Base-by-base conservation (phyloP, 2,329 filamentous ascomycete genomes). In the Aureobasidium namibiae region DNA sequence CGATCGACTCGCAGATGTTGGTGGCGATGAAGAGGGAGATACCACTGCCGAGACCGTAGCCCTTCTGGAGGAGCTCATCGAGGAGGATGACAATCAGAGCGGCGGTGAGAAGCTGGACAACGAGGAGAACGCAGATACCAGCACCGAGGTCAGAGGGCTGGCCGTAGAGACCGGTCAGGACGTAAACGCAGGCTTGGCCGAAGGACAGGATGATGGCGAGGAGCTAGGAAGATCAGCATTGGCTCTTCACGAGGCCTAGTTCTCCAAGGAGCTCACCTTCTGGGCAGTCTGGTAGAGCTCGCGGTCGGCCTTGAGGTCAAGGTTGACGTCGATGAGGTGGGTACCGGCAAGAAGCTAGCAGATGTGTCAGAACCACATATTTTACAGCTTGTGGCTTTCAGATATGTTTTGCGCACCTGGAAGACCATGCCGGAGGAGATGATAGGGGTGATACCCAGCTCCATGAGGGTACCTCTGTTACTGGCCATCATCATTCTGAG, bases 361-460 rank as follows among this genome's bases (percentile, higher is more conserved):
- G 38, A 10, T 87, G 78, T 69, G 57, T 60, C 31, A 56, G 50
- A 31, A 21, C 31, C 18, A 13, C 24, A 11, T 50, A 9, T 23
- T 54, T 33, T 9, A 11, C 23, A 21, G 8, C 1, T 46, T 46
- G 29, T 41, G 10, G 44, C n/a, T 10, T 52, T 26, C 11, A 18
- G 48, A 2, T 24, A 18, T 31, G 33, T 48, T 50, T 31, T 53
- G 36, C 59, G 60, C 49, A 80, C 77, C 77, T 99, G 94, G 86
- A 99, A 99, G 72, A 99, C 91, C 94, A 99, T 99, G 78, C 94
- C 94, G 38, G 94, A 97, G 62, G 94, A 96, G 79, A 99, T 97
- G 77, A 99, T 99, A 69, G 95, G 95, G 24, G 94, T 96, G 69
- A 97, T 80, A 61, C 73, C 73, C 54, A 74, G 62, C 63, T 74